Base-by-base conservation (phyloP, 805 yeast genomes). In the Metschnikowia drakensbergensis region DNA sequence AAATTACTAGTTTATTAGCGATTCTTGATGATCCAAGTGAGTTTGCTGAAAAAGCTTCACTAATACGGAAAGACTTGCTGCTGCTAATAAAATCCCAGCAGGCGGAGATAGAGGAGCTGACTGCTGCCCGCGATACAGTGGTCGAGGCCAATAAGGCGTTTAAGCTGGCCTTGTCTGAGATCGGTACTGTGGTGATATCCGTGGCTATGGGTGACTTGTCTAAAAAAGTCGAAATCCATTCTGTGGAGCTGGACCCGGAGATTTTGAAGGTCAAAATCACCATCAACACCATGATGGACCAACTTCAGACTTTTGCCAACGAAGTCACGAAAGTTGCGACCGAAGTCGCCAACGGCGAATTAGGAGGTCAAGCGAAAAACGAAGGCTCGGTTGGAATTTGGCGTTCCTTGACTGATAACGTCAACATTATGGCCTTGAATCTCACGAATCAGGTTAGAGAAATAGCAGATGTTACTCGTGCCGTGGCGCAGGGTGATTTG, bases 131-230 rank as follows among this genome's bases (percentile, higher is more conserved):
- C 33, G 69, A 65, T 34, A 63, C 72, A 1, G 66, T 69, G 25
- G 63, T 62, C 48, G 61, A 65, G 33, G 88, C 89, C 41, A 86
- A 86, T 64, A 76, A 80, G 48, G 91, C 90, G 4, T 83, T 81
- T 59, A 83, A 81, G 58, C 78, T 79, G 59, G 90, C 91, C 3
- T 68, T 86, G 31, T 77, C 81, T 48, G 95, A 88, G 59, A 86
- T 88, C 30, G 95, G 95, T 27, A 85, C 88, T 33, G 95, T 88
- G 22, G 91, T 88, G 22, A 84, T 86, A 35, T 87, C 92, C 11
- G 96, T 88, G 25, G 94, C 96, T 17, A 84, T 83, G 79, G 96
- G 96, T 44, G 96, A 88, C 61, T 73, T 88, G 58, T 81, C 89
- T 29, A 87, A 87, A 58, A 87, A 87, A 61, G 95, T 88, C 27